Conservation (phyloP, 2,329 filamentous ascomycete genomes). For the Botrytis medusae region DNA sequence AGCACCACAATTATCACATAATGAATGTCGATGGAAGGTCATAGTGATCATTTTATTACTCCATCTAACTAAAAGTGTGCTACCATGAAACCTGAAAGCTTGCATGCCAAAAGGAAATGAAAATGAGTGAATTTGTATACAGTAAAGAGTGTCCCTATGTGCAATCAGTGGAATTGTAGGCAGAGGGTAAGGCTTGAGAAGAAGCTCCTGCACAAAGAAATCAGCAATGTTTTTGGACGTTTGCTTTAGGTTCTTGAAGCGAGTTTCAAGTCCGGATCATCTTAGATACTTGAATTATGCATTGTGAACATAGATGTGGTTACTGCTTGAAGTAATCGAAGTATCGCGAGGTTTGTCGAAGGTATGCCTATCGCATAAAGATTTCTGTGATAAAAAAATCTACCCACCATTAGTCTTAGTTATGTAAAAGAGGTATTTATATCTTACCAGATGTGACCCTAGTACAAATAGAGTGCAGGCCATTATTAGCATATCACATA, state of each 20-base stretch:
- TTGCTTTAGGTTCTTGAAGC: slow-evolving; percentile 18
- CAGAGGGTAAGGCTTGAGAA: slow-evolving; percentile 22
- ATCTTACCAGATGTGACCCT: slow-evolving; percentile 36
- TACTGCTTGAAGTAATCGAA: background rate
- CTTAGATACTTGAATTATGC: slow-evolving; percentile 12
- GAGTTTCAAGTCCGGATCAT: background rate
- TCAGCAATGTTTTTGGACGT: slow-evolving; percentile 35
- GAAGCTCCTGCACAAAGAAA: slow-evolving; percentile 35
- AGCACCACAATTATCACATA: background rate
- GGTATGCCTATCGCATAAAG: slow-evolving; percentile 15
- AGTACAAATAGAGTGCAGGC: slow-evolving; percentile 29
- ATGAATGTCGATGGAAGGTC: background rate
- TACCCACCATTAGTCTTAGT: slow-evolving; percentile 9
- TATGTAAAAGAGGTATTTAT: background rate
- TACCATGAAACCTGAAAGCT: background rate
- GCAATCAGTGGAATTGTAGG: slow-evolving; percentile 34
- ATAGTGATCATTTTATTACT: slow-evolving; percentile 8
- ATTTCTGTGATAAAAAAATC: slow-evolving; percentile 25
- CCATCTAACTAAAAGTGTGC: slow-evolving; percentile 14
- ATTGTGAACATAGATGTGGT: background rate
- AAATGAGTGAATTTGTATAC: slow-evolving; percentile 24
- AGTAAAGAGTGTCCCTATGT: slow-evolving; percentile 33
- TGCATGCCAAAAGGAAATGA: slow-evolving; percentile 10
- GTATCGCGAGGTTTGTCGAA: background rate
- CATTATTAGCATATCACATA: slow-evolving; percentile 56